Base-by-base conservation (phyloP, 2,329 filamentous ascomycete species). In the Venturia asperata region DNA sequence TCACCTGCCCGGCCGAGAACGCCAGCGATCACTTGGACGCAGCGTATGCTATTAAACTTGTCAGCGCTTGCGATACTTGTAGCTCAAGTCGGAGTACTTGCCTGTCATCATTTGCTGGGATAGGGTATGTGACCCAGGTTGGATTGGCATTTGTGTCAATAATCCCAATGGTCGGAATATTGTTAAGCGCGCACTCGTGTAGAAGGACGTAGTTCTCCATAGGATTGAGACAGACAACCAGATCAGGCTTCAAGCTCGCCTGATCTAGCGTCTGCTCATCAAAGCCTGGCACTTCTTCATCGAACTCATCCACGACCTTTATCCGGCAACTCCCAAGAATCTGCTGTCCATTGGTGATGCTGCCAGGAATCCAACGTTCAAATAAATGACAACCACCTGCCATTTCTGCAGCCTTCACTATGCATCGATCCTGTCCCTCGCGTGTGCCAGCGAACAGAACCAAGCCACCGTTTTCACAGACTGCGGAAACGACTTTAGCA, bases 51-150 rank as follows among this genome's bases (percentile, higher is more conserved):
- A 67, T 66, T 1, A 43, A 0, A 45, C 13, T 37, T 41, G 65
- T 76, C 69, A 78, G 74, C 55, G 43, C 21, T 4, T 13, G n/a
- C 17, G 24, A 27, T 5, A 11, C 17, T 49, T 30, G 66, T 64
- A 63, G 11, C 21, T n/a, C 30, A 27, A 42, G 11, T 13, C 7
- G 24, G 19, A 15, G 17, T 19, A 74, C 81, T 73, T 75, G 91
- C 88, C 88, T 92, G 81, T 99, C 94, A 74, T 99, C 94, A 75
- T 99, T 99, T 62, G 91, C 91, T 1, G 94, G 94, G 70, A 99
- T 97, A 17, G 90, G 90, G 74, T 99, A 99, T 4, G 94, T 97
- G 62, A 97, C 92, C 85, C 90, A 93, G 0, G 91, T 91, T 0
- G 94, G 91, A 76, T 97, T 90, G 2, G 87, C 88, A 76, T 99